Base-by-base conservation (phyloP, 257 asterid species). In the Voacanga thouarsii region DNA sequence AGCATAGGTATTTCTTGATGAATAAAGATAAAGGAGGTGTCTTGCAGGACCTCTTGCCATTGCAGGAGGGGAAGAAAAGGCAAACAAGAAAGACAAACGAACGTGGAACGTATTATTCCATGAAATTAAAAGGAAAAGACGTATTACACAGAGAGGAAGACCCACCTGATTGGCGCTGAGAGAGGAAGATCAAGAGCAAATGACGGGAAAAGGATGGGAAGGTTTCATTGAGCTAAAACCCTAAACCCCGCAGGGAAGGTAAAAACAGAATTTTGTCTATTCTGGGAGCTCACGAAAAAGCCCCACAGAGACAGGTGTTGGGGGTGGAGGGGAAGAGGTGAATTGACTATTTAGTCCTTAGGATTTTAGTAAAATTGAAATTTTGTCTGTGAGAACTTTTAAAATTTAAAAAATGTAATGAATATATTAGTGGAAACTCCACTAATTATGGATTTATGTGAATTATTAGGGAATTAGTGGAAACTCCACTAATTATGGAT, bases 31-130 rank as follows among this genome's bases (percentile, higher is more conserved):
- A 79, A 91, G 77, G 19, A 94, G 82, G 81, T 85, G 83, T 43
- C 78, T 86, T 24, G 84, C 83, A 55, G 87, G 67, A 78, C 86
- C 85, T 87, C 88, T 88, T 12, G 89, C 93, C 98, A 93, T 91
- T 75, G 33, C 67, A 64, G 39, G 24, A 45, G 60, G 43, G 41
- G 6, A 33, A 23, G 50, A 75, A 78, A n/a, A 47, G 14, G 12
- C 6, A 19, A 43, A 15, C 0, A 14, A 19, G 4, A 6, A 5
- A 53, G 28, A 28, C 15, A 28, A 45, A 41, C 5, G 23, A 41
- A 77, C 19, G 16, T 33, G 50, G 24, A 24, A 68, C 43, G 49
- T 19, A 65, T 70, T 28, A 24, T 41, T 6, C 18, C 74, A 79
- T 72, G 61, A 76, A 71, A 43, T 23, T 6, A 0, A 45, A 5